Conservation (phyloP, 768 basidiomycete species). For the Rhodotorula graminis region DNA sequence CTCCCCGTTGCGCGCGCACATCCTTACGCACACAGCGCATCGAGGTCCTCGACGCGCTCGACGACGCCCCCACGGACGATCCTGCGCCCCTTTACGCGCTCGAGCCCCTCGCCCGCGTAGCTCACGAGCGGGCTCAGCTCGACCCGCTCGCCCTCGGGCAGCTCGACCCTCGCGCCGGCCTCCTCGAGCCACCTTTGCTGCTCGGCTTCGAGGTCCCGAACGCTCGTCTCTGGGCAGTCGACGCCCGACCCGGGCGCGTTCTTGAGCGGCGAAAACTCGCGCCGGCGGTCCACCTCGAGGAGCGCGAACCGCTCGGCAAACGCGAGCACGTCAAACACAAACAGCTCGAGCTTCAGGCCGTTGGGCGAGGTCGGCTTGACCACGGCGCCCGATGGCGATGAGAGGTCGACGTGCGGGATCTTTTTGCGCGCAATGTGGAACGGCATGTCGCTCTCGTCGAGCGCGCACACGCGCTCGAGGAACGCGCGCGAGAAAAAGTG, state of each 20-base stretch:
- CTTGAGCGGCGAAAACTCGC: slow-evolving; percentile 96
- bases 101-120: slow-evolving; percentile 89
- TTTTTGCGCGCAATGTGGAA: slow-evolving; percentile 99
- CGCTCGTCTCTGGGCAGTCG: slow-evolving; percentile 85
- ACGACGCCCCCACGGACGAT: slow-evolving; percentile 72
- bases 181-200: slow-evolving; percentile 74
- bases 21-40: slow-evolving; percentile 7
- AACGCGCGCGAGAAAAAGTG: slow-evolving; percentile 92
- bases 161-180: slow-evolving; percentile 75
- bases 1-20: too few species aligned
- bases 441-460: slow-evolving; percentile 74
- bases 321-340: slow-evolving; percentile 93
- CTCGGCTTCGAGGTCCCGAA: slow-evolving; percentile 80
- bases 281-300: slow-evolving; percentile 75
- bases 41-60: slow-evolving; percentile 61
- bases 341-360: slow-evolving; percentile 98
- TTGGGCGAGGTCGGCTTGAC: slow-evolving; percentile 86
- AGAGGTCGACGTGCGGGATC: slow-evolving; percentile 74
- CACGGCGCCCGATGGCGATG: slow-evolving; percentile 54
- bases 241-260: slow-evolving; percentile 89
- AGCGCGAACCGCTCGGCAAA: slow-evolving; percentile 64
- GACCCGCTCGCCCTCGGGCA: slow-evolving; percentile 44
- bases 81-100: slow-evolving; percentile 67
- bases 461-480: slow-evolving; percentile 68
- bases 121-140: slow-evolving; percentile 83